phyloP scores from a whole-genome alignment of 257 asterid genomes.

The Linaria vulgaris region DNA sequence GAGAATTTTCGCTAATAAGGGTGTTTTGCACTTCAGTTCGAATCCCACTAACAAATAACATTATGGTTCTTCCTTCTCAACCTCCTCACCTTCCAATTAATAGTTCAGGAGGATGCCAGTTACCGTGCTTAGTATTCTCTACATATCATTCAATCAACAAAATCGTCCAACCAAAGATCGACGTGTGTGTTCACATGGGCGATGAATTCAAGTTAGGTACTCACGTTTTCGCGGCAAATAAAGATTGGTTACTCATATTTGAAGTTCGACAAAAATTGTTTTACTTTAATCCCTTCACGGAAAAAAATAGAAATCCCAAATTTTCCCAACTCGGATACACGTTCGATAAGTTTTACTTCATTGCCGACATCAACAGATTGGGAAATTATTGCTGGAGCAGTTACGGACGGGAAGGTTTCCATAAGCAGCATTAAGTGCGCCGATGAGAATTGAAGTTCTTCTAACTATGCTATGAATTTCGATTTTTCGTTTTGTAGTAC shows the following conservation, averaged over 20 bases:
- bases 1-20: too few species aligned
- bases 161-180: too few species aligned
- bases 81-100: not conserved
- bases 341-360: not conserved
- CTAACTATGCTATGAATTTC: not conserved
- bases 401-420: too few species aligned
- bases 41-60: too few species aligned
- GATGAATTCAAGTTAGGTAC: too few species aligned
- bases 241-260: slow-evolving; percentile 11
- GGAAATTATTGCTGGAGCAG: slow-evolving; percentile 4
- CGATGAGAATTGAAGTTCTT: not conserved
- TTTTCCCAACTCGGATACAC: too few species aligned
- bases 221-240: not conserved
- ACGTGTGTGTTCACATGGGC: too few species aligned
- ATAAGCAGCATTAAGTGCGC: not conserved
- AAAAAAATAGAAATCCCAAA: not conserved
- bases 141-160: too few species aligned
- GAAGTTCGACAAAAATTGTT: not conserved
- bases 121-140: not conserved
- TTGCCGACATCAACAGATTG: slow-evolving; percentile 5
- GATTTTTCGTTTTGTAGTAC: not conserved
- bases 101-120: not conserved
- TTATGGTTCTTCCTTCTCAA: not conserved
- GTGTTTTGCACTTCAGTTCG: too few species aligned
- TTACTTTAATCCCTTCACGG: slow-evolving; percentile 11